Conservation (phyloP, 495 filamentous ascomycete genomes). For the Aspergillus wentii region DNA sequence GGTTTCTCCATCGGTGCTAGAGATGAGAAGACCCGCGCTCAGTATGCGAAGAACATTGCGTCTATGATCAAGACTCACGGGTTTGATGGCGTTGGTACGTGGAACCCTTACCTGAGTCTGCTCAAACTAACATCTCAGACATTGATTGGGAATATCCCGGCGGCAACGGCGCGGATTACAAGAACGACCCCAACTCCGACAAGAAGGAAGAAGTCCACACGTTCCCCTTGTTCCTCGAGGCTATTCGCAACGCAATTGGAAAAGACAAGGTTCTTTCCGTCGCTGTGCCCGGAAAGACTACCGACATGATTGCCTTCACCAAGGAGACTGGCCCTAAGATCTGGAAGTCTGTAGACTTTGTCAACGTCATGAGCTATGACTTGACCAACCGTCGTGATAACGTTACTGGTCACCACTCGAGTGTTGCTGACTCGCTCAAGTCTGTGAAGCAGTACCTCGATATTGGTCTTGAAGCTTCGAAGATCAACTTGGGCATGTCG, state of each 20-base stretch:
- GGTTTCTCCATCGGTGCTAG: constrained; percentile 58
- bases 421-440: constrained; percentile 48
- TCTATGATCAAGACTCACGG: constrained; percentile 56
- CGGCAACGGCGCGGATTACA: constrained; percentile 76
- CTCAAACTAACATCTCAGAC: constrained; percentile 40
- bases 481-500: constrained; percentile 68
- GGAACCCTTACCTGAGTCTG: neutral
- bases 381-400: constrained; percentile 71
- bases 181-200: constrained; percentile 54
- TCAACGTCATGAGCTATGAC: constrained; percentile 81
- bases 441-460: constrained; percentile 56
- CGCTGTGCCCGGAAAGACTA: constrained; percentile 61
- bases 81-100: constrained; percentile 53
- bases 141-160: constrained; percentile 83
- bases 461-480: constrained; percentile 49
- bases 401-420: constrained; percentile 62
- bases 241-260: constrained; percentile 56
- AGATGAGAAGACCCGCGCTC: constrained; percentile 44
- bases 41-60: constrained; percentile 61
- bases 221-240: constrained; percentile 58
- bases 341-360: constrained; percentile 60
- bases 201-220: constrained; percentile 59
- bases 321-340: constrained; percentile 57
- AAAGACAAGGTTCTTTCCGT: constrained; percentile 59
- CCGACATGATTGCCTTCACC: constrained; percentile 72